phyloP scores from a whole-genome alignment of 139 green algal genomes.

The Asterochloris sp. region DNA sequence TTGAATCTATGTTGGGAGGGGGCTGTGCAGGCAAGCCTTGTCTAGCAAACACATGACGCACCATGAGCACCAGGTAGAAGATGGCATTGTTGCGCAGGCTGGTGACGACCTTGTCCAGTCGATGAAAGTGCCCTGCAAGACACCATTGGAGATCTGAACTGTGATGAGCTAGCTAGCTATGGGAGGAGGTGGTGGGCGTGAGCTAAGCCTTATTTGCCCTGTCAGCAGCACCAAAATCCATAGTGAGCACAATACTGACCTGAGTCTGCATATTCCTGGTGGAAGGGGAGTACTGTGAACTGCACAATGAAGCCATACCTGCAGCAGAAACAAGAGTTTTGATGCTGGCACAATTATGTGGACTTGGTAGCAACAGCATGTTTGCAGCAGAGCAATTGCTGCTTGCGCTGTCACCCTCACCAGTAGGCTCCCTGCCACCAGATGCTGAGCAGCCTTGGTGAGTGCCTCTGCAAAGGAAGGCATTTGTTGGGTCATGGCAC shows the following conservation, averaged over 20 bases:
- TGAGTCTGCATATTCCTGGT: constrained; percentile 42
- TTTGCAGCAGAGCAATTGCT: neutral
- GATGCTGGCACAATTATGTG: neutral
- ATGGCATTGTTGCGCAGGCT: constrained; percentile 43
- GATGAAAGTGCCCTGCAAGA: constrained; percentile 27
- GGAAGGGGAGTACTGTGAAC: constrained; percentile 51
- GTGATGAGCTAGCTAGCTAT: too few relatives aligned
- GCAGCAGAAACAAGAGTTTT: neutral
- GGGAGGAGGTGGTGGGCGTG: too few relatives aligned
- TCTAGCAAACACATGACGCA: neutral
- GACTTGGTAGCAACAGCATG: neutral
- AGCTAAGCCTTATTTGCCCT: too few relatives aligned
- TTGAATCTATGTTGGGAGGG: too few relatives aligned
- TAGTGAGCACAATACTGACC: constrained; percentile 47
- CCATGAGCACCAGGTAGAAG: constrained; percentile 42
- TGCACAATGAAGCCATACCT: constrained; percentile 43
- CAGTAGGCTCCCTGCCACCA: constrained; percentile 53
- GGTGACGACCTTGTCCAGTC: constrained; percentile 22
- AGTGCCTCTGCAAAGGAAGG: neutral
- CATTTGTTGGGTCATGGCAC: neutral
- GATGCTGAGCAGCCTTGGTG: constrained; percentile 19
- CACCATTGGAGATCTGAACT: too few relatives aligned
- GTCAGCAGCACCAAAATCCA: constrained; percentile 22
- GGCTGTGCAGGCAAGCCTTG: too few relatives aligned
- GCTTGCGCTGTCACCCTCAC: constrained; percentile 7